Evolutionary conservation across 176 grass and related monocot species (phyloP).

Genomic region (Aegilops sharonensis): DNA sequence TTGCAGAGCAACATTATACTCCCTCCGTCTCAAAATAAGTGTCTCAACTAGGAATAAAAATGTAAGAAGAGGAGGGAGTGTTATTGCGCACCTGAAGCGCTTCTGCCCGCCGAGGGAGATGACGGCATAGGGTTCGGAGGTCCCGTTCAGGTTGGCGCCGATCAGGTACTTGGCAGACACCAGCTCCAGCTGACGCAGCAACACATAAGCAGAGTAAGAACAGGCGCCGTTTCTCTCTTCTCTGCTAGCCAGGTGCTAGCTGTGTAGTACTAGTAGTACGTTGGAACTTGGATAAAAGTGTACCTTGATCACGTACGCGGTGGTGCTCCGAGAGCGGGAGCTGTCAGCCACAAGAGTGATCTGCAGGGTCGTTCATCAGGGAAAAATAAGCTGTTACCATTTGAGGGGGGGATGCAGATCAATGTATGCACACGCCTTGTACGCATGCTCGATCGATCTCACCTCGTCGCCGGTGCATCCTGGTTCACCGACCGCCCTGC

Average conservation of each 20-base stretch:
- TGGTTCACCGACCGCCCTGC: neutral
- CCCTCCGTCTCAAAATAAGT: too few relatives aligned
- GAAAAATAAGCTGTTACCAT: neutral
- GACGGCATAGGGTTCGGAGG: constrained; percentile 81
- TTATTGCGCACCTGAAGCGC: constrained; percentile 49
- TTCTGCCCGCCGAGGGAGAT: constrained; percentile 67
- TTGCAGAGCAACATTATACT: neutral
- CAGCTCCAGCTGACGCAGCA: constrained; percentile 62
- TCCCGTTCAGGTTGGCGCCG: constrained; percentile 80
- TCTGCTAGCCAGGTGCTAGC: neutral
- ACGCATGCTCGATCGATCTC: neutral
- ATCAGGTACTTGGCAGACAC: constrained; percentile 88
- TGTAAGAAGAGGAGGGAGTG: neutral
- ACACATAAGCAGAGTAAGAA: neutral
- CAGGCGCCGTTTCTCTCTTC: neutral
- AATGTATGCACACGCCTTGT: too few relatives aligned
- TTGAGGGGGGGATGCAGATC: neutral
- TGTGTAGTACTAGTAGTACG: neutral
- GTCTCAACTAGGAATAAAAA: too few relatives aligned
- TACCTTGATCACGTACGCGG: constrained; percentile 50
- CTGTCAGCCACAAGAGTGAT: neutral
- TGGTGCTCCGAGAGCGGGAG: neutral
- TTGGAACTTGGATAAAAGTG: neutral
- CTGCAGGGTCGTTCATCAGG: neutral
- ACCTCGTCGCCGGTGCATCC: constrained; percentile 31